phyloP scores from a whole-genome alignment of 257 asterid genomes.

The Scutellaria galericulata region DNA sequence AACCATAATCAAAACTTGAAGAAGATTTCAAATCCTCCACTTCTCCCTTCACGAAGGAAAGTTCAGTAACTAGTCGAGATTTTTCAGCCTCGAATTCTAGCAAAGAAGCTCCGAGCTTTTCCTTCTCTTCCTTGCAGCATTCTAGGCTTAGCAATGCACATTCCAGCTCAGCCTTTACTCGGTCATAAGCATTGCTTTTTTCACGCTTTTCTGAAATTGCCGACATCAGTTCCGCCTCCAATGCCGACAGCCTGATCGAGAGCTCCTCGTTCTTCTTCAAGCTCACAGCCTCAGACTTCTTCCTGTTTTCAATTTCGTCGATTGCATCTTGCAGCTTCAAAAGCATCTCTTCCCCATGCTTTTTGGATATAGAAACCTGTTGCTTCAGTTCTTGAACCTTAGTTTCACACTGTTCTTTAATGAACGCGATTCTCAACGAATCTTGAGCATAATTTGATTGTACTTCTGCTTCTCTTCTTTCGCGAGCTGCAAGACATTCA shows the following conservation, averaged over 20 bases:
- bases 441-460: constrained; percentile 64
- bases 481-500: constrained; percentile 58
- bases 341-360: constrained; percentile 96
- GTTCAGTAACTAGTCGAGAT: constrained; percentile 56
- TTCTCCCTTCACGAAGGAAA: constrained; percentile 54
- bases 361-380: constrained; percentile 72
- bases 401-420: constrained; percentile 88
- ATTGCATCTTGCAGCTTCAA: constrained; percentile 87
- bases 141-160: constrained; percentile 87
- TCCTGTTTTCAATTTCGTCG: constrained; percentile 84
- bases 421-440: constrained; percentile 86
- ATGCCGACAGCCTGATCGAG: constrained; percentile 57
- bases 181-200: constrained; percentile 64
- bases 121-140: constrained; percentile 98
- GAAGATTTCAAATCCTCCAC: constrained; percentile 52
- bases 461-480: constrained; percentile 69
- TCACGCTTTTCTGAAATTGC: constrained; percentile 80
- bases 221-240: constrained; percentile 70
- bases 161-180: constrained; percentile 82
- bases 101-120: constrained; percentile 61
- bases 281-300: constrained; percentile 80
- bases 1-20: constrained; percentile 32
- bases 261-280: constrained; percentile 79
- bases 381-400: constrained; percentile 82
- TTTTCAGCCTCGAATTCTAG: constrained; percentile 62